A percentile compares a stretch with the other conserved stretches of the same genome.
These are phyloP conservation scores for Neurospora discreta DNA, from an alignment of 495 filamentous ascomycete species.

Conservation along the genomic window DNA sequence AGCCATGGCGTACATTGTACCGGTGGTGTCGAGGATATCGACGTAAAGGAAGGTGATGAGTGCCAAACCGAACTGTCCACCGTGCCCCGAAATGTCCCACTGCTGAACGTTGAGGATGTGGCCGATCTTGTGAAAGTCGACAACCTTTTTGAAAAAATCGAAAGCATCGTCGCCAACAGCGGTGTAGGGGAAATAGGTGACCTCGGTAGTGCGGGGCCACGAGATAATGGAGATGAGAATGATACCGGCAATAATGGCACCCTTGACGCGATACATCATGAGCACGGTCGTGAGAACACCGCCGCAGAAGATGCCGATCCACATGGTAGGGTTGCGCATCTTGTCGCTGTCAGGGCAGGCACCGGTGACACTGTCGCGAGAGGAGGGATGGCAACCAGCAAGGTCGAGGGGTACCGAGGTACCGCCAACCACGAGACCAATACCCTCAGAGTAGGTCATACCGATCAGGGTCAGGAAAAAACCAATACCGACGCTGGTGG, in stretches of 20 bases:
- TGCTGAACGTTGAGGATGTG: slow-evolving; percentile 53
- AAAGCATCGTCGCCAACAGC: slow-evolving; percentile 52
- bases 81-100: slow-evolving; percentile 52
- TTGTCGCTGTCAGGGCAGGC: slow-evolving; percentile 43
- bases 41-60: slow-evolving; percentile 80
- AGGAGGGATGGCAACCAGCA: slow-evolving; percentile 47
- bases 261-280: slow-evolving; percentile 76
- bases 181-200: slow-evolving; percentile 71
- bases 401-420: slow-evolving; percentile 50
- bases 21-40: slow-evolving; percentile 69
- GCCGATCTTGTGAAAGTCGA: slow-evolving; percentile 64
- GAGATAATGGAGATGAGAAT: slow-evolving; percentile 73
- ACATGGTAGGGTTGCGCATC: slow-evolving; percentile 69
- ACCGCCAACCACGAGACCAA: slow-evolving; percentile 57
- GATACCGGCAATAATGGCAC: slow-evolving; percentile 70
- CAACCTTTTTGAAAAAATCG: slow-evolving; percentile 76
- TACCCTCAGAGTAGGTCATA: slow-evolving; percentile 66
- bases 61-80: slow-evolving; percentile 61
- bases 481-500: slow-evolving; percentile 73
- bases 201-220: slow-evolving; percentile 61
- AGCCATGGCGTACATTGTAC: slow-evolving; percentile 76
- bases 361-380: slow-evolving; percentile 22
- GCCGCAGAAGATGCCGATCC: slow-evolving; percentile 76
- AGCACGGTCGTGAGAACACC: slow-evolving; percentile 64
- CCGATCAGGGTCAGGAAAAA: slow-evolving; percentile 74